Evolutionary conservation across 305 asterid species (phyloP).

Genomic region (Fraxinus dipetala): DNA sequence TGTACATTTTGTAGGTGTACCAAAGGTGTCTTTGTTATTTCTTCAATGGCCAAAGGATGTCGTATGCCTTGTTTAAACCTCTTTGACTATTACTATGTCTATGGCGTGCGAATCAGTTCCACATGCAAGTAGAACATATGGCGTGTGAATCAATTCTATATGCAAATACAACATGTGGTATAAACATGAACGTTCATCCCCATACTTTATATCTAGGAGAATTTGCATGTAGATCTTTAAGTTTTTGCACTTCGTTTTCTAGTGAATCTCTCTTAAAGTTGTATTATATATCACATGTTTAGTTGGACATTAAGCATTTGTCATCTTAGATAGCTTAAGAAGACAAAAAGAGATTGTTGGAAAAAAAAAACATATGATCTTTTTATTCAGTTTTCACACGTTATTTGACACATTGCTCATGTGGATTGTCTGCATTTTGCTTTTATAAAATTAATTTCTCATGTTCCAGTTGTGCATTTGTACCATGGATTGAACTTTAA

Average conservation of each 20-base stretch:
- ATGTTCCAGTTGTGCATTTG: neutral
- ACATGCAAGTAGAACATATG: neutral
- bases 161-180: neutral
- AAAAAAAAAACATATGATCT: neutral
- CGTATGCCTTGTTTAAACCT: neutral
- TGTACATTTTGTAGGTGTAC: neutral
- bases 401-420: neutral
- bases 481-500: neutral
- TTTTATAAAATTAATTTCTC: neutral
- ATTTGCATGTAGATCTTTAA: no score
- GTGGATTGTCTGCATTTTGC: neutral
- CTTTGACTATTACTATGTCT: neutral
- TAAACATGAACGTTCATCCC: neutral
- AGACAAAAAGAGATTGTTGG: neutral
- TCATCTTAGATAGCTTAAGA: neutral
- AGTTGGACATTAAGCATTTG: neutral
- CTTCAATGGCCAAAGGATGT: neutral
- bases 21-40: neutral
- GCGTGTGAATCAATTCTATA: neutral
- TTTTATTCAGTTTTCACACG: no score
- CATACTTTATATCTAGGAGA: no score
- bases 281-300: neutral
- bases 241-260: neutral
- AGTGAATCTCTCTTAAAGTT: neutral
- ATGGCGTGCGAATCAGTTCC: no score